Percentiles rank a stretch among this genome's conserved stretches.
phyloP scores from a whole-genome alignment of 176 grass and related monocot species.

The Olyra latifolia region DNA sequence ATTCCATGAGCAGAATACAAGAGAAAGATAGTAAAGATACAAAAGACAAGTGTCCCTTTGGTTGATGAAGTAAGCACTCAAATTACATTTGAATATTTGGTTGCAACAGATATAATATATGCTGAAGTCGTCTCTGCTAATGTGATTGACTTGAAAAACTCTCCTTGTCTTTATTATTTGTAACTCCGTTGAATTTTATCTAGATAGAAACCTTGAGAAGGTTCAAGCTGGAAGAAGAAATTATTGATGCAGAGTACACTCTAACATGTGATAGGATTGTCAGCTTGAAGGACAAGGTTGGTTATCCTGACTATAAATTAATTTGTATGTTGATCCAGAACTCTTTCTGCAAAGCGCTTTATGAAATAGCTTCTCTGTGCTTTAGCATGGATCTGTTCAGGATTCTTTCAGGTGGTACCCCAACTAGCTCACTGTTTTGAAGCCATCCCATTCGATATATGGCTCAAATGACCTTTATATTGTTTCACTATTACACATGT shows the following conservation, averaged over 20 bases:
- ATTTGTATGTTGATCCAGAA: not conserved
- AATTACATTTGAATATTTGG: constrained; percentile 5
- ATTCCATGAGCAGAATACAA: constrained; percentile 63
- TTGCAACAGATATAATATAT: not conserved
- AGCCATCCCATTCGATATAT: not conserved
- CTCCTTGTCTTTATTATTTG: constrained; percentile 6
- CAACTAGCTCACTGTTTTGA: constrained; percentile 17
- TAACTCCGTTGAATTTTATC: constrained; percentile 48
- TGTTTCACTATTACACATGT: constrained; percentile 24
- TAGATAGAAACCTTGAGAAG: constrained; percentile 85
- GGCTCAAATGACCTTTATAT: constrained; percentile 2
- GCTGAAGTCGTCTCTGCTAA: not conserved
- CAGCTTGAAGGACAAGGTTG: constrained; percentile 86
- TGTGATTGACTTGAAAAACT: not conserved
- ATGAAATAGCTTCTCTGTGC: constrained; percentile 13
- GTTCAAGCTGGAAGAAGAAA: constrained; percentile 77
- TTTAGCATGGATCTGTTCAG: not conserved
- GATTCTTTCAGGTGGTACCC: constrained; percentile 4
- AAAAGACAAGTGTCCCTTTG: constrained; percentile 48
- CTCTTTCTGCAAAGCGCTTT: not conserved
- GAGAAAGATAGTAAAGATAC: constrained; percentile 72
- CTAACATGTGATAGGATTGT: constrained; percentile 79
- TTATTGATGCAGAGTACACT: constrained; percentile 81
- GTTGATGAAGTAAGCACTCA: constrained; percentile 68
- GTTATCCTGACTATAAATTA: constrained; percentile 24